Percentiles rank a stretch among this genome's conserved stretches.
These are phyloP conservation scores for Brassica balearica DNA, from an alignment of 441 rosid genomes.

Conservation along the genomic window DNA sequence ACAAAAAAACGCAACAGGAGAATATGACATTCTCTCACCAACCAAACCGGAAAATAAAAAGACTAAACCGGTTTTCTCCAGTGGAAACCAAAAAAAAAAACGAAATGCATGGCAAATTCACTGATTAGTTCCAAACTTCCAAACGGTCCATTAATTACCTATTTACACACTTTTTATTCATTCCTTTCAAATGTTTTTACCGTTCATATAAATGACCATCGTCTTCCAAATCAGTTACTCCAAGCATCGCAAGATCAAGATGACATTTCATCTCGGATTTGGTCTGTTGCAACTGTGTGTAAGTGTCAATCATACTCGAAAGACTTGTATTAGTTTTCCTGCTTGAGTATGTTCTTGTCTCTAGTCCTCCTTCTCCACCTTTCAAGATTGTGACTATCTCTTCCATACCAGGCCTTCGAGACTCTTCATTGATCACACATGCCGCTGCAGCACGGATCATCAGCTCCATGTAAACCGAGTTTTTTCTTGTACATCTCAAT, in stretches of 20 bases:
- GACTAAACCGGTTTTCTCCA: constrained; percentile 37
- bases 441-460: constrained; percentile 87
- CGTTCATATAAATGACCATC: constrained; percentile 67
- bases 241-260: constrained; percentile 92
- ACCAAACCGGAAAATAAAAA: constrained; percentile 43
- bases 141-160: constrained; percentile 28
- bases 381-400: constrained; percentile 65
- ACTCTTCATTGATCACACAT: constrained; percentile 79
- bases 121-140: constrained; percentile 39
- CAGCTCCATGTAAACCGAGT: constrained; percentile 58
- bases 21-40: constrained; percentile 19
- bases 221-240: constrained; percentile 84
- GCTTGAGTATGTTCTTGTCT: constrained; percentile 47
- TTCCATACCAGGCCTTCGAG: constrained; percentile 73
- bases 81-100: not conserved
- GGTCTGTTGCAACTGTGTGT: constrained; percentile 67
- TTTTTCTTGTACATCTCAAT: constrained; percentile 53
- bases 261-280: constrained; percentile 87
- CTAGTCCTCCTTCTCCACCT: constrained; percentile 55
- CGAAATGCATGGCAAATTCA: constrained; percentile 30
- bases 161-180: constrained; percentile 36
- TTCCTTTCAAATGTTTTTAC: constrained; percentile 39
- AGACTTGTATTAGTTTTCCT: constrained; percentile 60
- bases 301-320: constrained; percentile 68
- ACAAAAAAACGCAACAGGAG: constrained; percentile 6